A percentile compares a stretch with the other conserved stretches of the same genome.
Conservation (phyloP, 2,329 filamentous ascomycete genomes). For the Dactylonectria estremocensis region DNA sequence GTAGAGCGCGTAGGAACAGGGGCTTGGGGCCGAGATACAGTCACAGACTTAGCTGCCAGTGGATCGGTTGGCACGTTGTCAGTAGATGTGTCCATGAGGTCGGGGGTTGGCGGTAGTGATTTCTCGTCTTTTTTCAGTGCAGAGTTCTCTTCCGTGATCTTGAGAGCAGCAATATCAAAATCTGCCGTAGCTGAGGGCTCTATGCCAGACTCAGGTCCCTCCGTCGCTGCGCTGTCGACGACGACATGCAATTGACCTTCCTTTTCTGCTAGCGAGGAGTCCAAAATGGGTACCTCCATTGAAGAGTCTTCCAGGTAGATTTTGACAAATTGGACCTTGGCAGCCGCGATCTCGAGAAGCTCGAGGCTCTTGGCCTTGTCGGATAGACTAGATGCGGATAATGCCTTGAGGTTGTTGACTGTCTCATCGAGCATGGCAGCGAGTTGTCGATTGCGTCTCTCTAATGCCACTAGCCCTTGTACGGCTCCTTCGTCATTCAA, state of each 20-base stretch:
- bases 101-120: conserved; percentile 24
- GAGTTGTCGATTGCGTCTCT: conserved; percentile 76
- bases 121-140: conserved; percentile 17
- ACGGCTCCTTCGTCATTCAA: conserved; percentile 54
- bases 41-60: background rate
- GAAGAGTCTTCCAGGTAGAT: conserved; percentile 73
- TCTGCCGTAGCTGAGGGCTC: conserved; percentile 18
- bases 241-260: conserved; percentile 29
- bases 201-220: conserved; percentile 33
- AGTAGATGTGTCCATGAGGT: conserved; percentile 39
- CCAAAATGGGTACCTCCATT: conserved; percentile 61
- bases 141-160: conserved; percentile 34
- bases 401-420: conserved; percentile 73
- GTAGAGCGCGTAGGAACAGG: conserved; percentile 74
- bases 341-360: conserved; percentile 70
- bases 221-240: conserved; percentile 28
- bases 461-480: conserved; percentile 65
- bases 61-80: conserved; percentile 31
- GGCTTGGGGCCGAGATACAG: conserved; percentile 45
- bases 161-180: conserved; percentile 40
- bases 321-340: conserved; percentile 77
- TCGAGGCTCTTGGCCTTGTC: conserved; percentile 67
- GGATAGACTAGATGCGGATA: conserved; percentile 66
- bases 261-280: conserved; percentile 37
- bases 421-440: conserved; percentile 79